Evolutionary conservation across 805 yeast species (phyloP), one percentile per base, ranked within the genome.

Genomic region (Lipomyces sp.): DNA sequence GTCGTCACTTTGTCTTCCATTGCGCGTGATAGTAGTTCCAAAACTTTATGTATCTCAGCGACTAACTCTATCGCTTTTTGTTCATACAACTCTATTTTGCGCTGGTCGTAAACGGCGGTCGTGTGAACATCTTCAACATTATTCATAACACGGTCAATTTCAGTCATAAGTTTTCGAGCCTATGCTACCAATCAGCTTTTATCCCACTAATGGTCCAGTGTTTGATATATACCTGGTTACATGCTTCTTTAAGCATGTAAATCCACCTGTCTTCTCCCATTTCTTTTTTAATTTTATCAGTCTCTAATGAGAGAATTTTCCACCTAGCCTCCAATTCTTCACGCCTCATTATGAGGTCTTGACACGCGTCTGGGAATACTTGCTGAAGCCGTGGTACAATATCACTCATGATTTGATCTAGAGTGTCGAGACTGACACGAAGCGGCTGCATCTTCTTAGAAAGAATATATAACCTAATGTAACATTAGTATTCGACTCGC

Each of bases 211-310:
- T 4, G 3, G 32, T 30, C 11, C 18, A 51, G 6, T 51, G 15
- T 51, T 29, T 34, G n/a, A n/a, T 18, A 11, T 57, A 4, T 53
- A 59, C 66, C 59, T 63, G 57, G 8, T 63, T 54, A 11, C 59
- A 59, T 2, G 65, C 64, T 15, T 61, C 63, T 1, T 32, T 29
- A n/a, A 64, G 57, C 42, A 62, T 30, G 3, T 58, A 59, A 33
- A 54, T 35, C 70, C 70, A 67, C 29, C 68, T 39, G 4, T 67
- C 65, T 56, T 68, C 71, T 10, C 71, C 71, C 48, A 66, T 54
- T 50, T 59, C 57, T n/a, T 32, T 30, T 33, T 24, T 15, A 18
- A 64, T 32, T 3, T 18, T 18, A 7, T 57, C 55, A 5, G 67
- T 33, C 18, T 60, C 64, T 2, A 60, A 32, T 3, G 64, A 53